Evolutionary conservation across 1,284 basidiomycete genomes (phyloP).

Genomic region (Sphagnurus paluster): DNA sequence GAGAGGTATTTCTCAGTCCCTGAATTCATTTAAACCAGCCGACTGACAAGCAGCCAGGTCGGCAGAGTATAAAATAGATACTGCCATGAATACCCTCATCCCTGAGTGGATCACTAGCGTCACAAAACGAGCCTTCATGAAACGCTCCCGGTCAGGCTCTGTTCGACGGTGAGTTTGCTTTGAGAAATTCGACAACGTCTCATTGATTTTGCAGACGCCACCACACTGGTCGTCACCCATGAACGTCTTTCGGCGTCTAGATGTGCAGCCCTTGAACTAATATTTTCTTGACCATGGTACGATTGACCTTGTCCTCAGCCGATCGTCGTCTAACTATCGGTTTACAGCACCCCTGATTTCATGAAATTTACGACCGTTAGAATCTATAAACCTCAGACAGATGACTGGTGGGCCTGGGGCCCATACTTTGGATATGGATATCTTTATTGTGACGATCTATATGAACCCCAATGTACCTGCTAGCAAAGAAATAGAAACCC

Average conservation of each 20-base stretch:
- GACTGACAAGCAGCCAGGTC: neutral
- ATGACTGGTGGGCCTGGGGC: too few relatives aligned
- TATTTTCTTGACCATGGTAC: constrained; percentile 3
- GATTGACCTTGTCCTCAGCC: neutral
- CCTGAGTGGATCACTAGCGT: neutral
- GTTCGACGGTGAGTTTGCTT: constrained; percentile 10
- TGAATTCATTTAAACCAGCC: neutral
- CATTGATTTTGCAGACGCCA: constrained; percentile 3
- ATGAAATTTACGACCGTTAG: too few relatives aligned
- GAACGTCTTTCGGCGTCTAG: too few relatives aligned
- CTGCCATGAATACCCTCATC: neutral
- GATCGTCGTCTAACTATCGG: neutral
- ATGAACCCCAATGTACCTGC: neutral
- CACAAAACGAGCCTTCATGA: constrained; percentile 5
- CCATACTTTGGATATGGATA: neutral
- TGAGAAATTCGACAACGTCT: neutral
- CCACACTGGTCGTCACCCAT: constrained; percentile 14
- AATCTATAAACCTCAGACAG: too few relatives aligned
- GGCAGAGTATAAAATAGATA: neutral
- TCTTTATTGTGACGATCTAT: constrained; percentile 5
- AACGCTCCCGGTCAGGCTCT: constrained; percentile 14
- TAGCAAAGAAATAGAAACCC: too few relatives aligned
- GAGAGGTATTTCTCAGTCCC: neutral
- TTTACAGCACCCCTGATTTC: too few relatives aligned
- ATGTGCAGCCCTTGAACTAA: neutral